Evolutionary conservation across 1,284 basidiomycete genomes (phyloP), one percentile per base, ranked within the genome.

Genomic region (Butyriboletus appendiculatus): DNA sequence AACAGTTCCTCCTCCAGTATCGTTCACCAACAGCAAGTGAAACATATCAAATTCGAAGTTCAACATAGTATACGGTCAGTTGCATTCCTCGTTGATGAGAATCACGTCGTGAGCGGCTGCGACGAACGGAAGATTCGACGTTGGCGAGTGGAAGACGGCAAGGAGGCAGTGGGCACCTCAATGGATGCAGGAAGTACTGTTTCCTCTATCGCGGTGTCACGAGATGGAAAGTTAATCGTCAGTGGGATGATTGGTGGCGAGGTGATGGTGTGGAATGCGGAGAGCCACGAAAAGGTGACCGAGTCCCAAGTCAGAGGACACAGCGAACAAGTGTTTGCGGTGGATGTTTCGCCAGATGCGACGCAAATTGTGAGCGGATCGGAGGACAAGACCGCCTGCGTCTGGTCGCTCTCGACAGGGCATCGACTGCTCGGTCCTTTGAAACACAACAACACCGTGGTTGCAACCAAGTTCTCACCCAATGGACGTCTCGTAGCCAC

Each of bases 321-420:
- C 38, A 22, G 0, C 16, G 4, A 28, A 0, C 6, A 1, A 5
- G 38, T 53, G 26, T 2, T 10, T 2, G 51, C 50, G 3, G 39
- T 52, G 10, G 54, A 55, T 20, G 5, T 55, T 12, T 55, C 54
- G 0, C 40, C 55, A 0, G 46, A 55, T 5, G 32, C 30, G 18
- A 51, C 16, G 3, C 35, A 4, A 14, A 22, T 57, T 3, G 40
- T 28, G 2, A 40, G 18, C 2, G 56, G 56, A 12, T 47, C 50
- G 2, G 0, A 30, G 4, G 34, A 37, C 15, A 1, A 14, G 1
- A 37, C 43, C n/a, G 48, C 4, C 5, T 52, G 41, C n/a, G 15
- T 33, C 9, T 41, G 48, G 55, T 38, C 33, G 9, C 32, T 52
- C 7, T 32, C 24, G 4, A 33, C 45, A 2, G 37, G 48, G 5